A percentile compares a stretch with the other conserved stretches of the same genome.
phyloP scores from a whole-genome alignment of 2,329 filamentous ascomycete species.

The Ophiostoma triangulosporum region DNA sequence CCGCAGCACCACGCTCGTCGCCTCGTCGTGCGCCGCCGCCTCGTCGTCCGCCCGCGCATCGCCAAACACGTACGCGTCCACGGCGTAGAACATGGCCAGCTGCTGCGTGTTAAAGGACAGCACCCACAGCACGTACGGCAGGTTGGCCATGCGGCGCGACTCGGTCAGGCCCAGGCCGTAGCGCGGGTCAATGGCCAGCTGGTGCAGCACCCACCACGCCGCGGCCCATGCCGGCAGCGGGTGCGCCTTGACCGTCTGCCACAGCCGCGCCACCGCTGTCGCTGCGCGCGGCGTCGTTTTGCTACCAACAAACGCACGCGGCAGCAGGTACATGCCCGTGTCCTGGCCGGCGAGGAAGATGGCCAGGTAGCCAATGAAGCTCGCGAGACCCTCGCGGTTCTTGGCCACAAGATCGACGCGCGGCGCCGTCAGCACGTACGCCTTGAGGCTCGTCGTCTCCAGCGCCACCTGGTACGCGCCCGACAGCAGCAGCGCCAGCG shows the following conservation, averaged over 20 bases:
- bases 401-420: conserved; percentile 68
- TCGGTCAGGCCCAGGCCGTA: conserved; percentile 64
- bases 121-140: conserved; percentile 89
- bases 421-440: conserved; percentile 70
- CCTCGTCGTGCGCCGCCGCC: conserved; percentile 46
- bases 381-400: conserved; percentile 93
- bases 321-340: conserved; percentile 66
- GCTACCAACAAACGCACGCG: no score
- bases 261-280: background rate
- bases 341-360: conserved; percentile 89
- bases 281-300: no score
- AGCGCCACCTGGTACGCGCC: conserved; percentile 62
- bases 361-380: conserved; percentile 82
- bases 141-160: conserved; percentile 79
- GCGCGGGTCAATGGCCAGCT: conserved; percentile 44
- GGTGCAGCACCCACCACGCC: conserved; percentile 59
- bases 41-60: conserved; percentile 44
- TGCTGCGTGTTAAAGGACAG: conserved; percentile 83
- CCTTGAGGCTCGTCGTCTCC: conserved; percentile 64
- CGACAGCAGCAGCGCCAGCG: conserved; percentile 56
- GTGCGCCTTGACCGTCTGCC: conserved; percentile 17
- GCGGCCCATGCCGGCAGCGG: conserved; percentile 51
- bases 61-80: conserved; percentile 71
- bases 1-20: conserved; percentile 68
- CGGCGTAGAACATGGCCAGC: conserved; percentile 60